phyloP scores from a whole-genome alignment of 192 early-diverging fungal genomes.

The Anaeromyces robustus region DNA sequence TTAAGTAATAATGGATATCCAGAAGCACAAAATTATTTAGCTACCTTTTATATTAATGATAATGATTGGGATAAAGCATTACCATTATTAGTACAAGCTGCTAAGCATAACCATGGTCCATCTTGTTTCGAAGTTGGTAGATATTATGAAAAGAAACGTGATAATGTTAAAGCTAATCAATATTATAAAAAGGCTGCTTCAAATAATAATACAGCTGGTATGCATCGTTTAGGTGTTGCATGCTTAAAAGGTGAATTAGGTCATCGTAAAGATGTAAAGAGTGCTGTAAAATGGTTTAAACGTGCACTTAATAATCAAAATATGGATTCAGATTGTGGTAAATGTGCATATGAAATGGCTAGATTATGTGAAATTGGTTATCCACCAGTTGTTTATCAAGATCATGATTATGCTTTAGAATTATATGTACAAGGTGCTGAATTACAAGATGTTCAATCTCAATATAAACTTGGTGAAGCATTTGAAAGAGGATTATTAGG shows the following conservation, averaged over 20 bases:
- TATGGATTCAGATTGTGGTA: background rate
- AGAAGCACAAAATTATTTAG: slow-evolving; percentile 3
- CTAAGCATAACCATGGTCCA: background rate
- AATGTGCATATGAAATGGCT: background rate
- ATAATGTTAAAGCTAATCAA: background rate
- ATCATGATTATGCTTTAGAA: background rate
- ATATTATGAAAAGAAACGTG: background rate
- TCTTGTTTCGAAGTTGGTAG: background rate
- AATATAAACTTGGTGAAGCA: background rate
- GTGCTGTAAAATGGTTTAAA: slow-evolving; percentile 7
- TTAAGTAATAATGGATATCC: slow-evolving; percentile 5
- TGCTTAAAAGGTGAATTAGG: background rate
- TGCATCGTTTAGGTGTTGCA: slow-evolving; percentile 4
- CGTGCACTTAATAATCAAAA: background rate
- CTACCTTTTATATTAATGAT: slow-evolving; percentile 1
- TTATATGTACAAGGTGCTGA: slow-evolving; percentile 6
- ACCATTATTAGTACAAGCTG: slow-evolving; percentile 3
- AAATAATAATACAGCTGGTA: background rate
- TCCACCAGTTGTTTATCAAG: slow-evolving; percentile 4
- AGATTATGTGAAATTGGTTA: background rate
- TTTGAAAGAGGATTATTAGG: slow-evolving; percentile 3
- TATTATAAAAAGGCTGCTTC: background rate
- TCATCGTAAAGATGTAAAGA: slow-evolving; percentile 1
- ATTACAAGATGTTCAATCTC: background rate
- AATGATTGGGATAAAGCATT: slow-evolving; percentile 6